Conservation (phyloP, 106 monocot genomes). For the Allium fistulosum region DNA sequence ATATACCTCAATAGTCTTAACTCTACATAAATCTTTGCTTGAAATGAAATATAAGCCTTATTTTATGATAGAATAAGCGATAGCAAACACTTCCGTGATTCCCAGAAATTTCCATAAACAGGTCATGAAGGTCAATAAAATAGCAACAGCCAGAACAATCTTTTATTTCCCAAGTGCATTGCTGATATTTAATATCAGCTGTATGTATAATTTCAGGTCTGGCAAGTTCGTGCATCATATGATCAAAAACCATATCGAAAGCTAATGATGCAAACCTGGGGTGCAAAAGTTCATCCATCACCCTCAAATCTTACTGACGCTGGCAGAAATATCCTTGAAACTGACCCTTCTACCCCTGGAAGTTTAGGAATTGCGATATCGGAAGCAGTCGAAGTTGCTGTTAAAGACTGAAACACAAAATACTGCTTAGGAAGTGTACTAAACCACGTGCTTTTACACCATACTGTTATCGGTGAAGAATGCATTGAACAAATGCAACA, state of each 20-base stretch:
- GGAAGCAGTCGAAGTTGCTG: slow-evolving; percentile 79
- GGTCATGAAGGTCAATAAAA: too few species aligned
- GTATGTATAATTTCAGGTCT: slow-evolving; percentile 33
- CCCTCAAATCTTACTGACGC: slow-evolving; percentile 48
- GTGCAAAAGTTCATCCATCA: slow-evolving; percentile 82
- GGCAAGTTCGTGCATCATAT: slow-evolving; percentile 88
- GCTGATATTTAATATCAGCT: too few species aligned
- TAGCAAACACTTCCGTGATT: too few species aligned
- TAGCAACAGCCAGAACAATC: too few species aligned
- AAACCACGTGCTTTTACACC: slow-evolving; percentile 81
- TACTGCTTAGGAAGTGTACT: slow-evolving; percentile 86
- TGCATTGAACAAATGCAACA: slow-evolving; percentile 63
- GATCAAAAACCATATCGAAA: slow-evolving; percentile 81
- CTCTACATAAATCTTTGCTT: too few species aligned
- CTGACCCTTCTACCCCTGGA: slow-evolving; percentile 56
- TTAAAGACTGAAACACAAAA: slow-evolving; percentile 47
- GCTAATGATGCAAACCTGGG: slow-evolving; percentile 98
- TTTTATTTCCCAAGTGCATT: too few species aligned
- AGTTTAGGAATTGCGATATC: slow-evolving; percentile 92
- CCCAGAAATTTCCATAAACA: too few species aligned
- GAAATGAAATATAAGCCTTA: too few species aligned
- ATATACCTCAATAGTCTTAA: too few species aligned
- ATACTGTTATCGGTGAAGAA: slow-evolving; percentile 86
- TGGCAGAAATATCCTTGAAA: slow-evolving; percentile 50
- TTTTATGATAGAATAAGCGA: too few species aligned